Evolutionary conservation across 768 basidiomycete species (phyloP).

Genomic region (Peribolospora kevripleyi): DNA sequence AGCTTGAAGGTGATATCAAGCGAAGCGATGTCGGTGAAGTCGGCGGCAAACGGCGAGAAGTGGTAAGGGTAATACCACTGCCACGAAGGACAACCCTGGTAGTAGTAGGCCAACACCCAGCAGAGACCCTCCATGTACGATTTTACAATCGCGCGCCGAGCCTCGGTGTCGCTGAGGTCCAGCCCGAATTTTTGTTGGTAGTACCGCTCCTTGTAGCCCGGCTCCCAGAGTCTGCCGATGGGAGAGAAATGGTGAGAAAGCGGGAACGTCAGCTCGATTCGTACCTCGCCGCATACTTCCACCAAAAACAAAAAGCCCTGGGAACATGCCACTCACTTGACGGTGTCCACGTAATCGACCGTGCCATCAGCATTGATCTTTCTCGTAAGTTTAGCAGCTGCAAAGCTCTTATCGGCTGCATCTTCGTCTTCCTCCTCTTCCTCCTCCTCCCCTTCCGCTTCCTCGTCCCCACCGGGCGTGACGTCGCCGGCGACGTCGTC

Average conservation of each 20-base stretch:
- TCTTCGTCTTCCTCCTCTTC: slow-evolving; percentile 7
- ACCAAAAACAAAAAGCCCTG: not conserved
- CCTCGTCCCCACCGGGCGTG: not conserved
- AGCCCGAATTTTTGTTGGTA: slow-evolving; percentile 80
- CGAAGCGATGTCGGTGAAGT: slow-evolving; percentile 54
- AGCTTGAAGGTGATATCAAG: slow-evolving; percentile 56
- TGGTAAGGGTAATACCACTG: slow-evolving; percentile 98
- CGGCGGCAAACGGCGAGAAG: slow-evolving; percentile 91
- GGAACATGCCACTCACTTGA: slow-evolving; percentile 36
- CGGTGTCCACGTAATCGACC: slow-evolving; percentile 77
- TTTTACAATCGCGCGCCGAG: slow-evolving; percentile 38
- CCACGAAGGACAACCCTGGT: slow-evolving; percentile 55
- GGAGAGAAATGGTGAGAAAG: not conserved
- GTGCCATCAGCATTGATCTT: slow-evolving; percentile 38
- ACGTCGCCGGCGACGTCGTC: not conserved
- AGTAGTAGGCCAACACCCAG: slow-evolving; percentile 95
- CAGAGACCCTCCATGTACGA: slow-evolving; percentile 79
- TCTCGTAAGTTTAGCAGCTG: slow-evolving; percentile 6
- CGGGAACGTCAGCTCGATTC: not conserved
- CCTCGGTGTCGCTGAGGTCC: slow-evolving; percentile 40
- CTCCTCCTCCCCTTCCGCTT: slow-evolving; percentile 11
- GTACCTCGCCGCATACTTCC: not conserved
- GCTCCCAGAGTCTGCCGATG: slow-evolving; percentile 57
- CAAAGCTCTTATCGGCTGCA: slow-evolving; percentile 4
- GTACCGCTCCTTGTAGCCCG: slow-evolving; percentile 85